Conservation (phyloP, 2,329 filamentous ascomycete genomes). For the Pyrenophora tritici-repentis region DNA sequence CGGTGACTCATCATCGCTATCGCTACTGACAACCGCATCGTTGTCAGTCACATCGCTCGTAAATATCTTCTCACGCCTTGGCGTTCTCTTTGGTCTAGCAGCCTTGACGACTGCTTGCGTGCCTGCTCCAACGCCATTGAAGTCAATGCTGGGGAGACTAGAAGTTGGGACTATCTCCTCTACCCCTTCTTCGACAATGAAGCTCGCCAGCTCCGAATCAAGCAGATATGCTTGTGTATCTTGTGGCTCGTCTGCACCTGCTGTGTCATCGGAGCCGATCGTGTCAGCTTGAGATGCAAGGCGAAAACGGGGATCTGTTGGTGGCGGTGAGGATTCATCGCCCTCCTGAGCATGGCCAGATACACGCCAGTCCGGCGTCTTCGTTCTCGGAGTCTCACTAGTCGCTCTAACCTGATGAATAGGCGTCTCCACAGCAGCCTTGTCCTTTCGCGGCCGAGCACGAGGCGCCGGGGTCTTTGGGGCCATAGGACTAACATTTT, state of each 20-base stretch:
- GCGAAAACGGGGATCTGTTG: conserved; percentile 47
- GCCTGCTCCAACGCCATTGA: conserved; percentile 36
- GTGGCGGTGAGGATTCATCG: conserved; percentile 44
- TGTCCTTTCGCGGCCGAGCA: conserved; percentile 30
- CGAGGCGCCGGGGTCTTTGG: conserved; percentile 29
- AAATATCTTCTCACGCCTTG: conserved; percentile 39
- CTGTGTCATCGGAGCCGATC: conserved; percentile 53
- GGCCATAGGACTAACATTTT: conserved; percentile 17
- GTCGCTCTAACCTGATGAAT: conserved; percentile 16
- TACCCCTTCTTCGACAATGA: conserved; percentile 52
- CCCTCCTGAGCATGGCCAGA: conserved; percentile 42
- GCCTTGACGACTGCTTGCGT: conserved; percentile 42
- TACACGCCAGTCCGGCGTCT: conserved; percentile 32
- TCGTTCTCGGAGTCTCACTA: conserved; percentile 20
- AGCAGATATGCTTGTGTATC: conserved; percentile 49
- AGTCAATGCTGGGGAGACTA: conserved; percentile 37
- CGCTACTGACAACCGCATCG: conserved; percentile 42
- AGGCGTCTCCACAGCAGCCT: conserved; percentile 24
- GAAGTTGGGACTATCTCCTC: conserved; percentile 38
- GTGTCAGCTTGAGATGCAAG: conserved; percentile 47
- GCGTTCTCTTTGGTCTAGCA: conserved; percentile 25
- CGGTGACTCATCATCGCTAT: conserved; percentile 37
- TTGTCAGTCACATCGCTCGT: conserved; percentile 43
- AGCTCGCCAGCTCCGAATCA: conserved; percentile 54
- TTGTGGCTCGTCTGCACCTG: conserved; percentile 44